Base-by-base conservation (phyloP, 257 asterid species). In the Fraxinus anomala region DNA sequence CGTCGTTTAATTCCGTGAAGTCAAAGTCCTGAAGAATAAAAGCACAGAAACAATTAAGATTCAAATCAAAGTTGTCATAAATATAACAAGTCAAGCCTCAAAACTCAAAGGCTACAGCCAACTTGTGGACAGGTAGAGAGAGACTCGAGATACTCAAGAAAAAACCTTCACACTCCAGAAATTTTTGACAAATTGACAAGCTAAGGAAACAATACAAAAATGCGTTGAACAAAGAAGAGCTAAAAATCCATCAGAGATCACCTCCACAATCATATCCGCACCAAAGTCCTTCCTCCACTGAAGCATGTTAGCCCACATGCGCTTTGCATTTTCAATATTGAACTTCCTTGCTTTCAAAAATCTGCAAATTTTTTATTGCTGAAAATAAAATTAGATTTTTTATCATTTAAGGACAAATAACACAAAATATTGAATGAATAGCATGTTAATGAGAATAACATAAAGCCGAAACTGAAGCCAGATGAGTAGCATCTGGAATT, bases 291-390 rank as follows among this genome's bases (percentile, higher is more conserved):
- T 80, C 78, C 97, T 89, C 97, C 97, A 92, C 77, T 82, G 90
- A 33, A 91, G 91, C 97, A 91, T 92, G 84, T 86, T 84, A 63
- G 85, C 92, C 97, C 97, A 92, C 97, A 92, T 87, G 78, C 71
- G 31, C 82, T 88, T 91, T 14, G 96, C 89, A 73, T 85, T 88
- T 37, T 80, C 85, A 75, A 85, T 80, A 78, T 88, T 84, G 79
- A 84, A 91, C 87, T 89, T 91, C 80, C 96, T 87, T 74, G 97
- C 97, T 87, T 86, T 92, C 71, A 92, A 79, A 76, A 92, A 91
- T 82, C 97, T 92, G 89, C 71, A 78, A 73, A 66, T 21, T 80
- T 34, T 47, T 72, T 49, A 78, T 33, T 49, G 47, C 78, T 78
- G 63, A 76, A 37, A 67, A 59, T 40, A 28, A 73, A 73, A 56